phyloP scores from a whole-genome alignment of 805 yeast genomes.

The Yueomyces sinensis region DNA sequence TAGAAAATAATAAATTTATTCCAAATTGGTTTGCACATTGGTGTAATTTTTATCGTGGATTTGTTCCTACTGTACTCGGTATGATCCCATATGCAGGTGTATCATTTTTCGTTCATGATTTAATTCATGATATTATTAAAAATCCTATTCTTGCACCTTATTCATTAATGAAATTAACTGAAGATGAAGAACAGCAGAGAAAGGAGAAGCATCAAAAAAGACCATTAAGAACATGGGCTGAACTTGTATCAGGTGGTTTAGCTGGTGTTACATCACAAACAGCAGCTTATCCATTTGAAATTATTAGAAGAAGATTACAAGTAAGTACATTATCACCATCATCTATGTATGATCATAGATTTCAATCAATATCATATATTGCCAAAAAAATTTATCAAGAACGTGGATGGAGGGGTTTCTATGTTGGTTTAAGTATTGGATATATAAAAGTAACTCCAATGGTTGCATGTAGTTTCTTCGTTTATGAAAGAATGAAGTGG shows the following conservation, averaged over 20 bases:
- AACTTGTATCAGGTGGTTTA: constrained; percentile 84
- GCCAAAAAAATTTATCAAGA: constrained; percentile 51
- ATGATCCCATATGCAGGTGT: constrained; percentile 98
- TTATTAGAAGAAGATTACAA: constrained; percentile 87
- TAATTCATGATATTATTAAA: constrained; percentile 75
- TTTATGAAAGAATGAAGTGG: constrained; percentile 76
- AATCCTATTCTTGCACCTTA: constrained; percentile 39
- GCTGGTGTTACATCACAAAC: constrained; percentile 94
- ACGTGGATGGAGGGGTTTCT: constrained; percentile 76
- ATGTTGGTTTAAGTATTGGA: constrained; percentile 90
- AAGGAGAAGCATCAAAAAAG: constrained; percentile 26
- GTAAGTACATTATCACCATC: constrained; percentile 67
- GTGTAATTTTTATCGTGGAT: constrained; percentile 82
- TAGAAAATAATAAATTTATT: constrained; percentile 24
- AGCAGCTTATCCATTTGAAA: constrained; percentile 94
- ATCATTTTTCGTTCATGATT: constrained; percentile 87
- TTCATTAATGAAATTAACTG: constrained; percentile 28
- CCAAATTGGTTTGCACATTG: constrained; percentile 25
- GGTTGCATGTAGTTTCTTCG: constrained; percentile 93
- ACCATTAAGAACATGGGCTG: constrained; percentile 85
- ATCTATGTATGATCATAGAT: constrained; percentile 33
- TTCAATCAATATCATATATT: constrained; percentile 21
- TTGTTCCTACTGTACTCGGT: constrained; percentile 84
- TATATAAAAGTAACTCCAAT: constrained; percentile 91
- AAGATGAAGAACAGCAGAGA: constrained; percentile 9